Base-by-base conservation (phyloP, 305 asterid species). In the Fraxinus sp. region DNA sequence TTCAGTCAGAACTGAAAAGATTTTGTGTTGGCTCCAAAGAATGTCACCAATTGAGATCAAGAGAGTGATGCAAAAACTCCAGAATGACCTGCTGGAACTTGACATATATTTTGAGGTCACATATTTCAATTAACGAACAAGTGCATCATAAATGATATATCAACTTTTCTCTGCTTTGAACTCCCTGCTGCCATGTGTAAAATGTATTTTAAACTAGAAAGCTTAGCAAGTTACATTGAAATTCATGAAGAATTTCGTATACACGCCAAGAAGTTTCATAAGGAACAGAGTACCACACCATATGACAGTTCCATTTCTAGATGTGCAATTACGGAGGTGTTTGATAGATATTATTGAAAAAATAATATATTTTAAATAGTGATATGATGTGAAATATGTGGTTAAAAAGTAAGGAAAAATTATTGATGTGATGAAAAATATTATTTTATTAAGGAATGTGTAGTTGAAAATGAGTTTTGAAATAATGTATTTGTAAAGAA, bases 211-310 rank as follows among this genome's bases (percentile, higher is more conserved):
- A 68, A 77, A 78, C 66, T 83, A 16, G 82, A n/a, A 52, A 55
- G 64, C 24, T 52, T 16, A 52, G 64, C 64, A 52, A 52, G 64
- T 52, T 5, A 4, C 64, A 33, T 14, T n/a, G 20, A 52, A 55
- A 26, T 70, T 37, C 32, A 32, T 73, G 32, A 36, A 55, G 74
- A 62, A 75, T 26, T 44, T 66, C 66, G 13, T 13, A n/a, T 28
- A 52, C 49, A 7, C 6, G 10, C 39, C 49, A 26, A 7, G 80
- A 76, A 59, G 55, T 18, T 80, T 49, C 16, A 32, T n/a, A 20
- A 49, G 79, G 39, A 73, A 79, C 52, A 75, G 78, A 80, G 73
- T 18, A 49, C 77, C 72, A 22, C 72, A 64, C 72, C 72, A 64
- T 2, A 20, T 64, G 14, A 64, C 72, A 8, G 33, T 64, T 14